phyloP scores from a whole-genome alignment of 495 filamentous ascomycete genomes.

The Poronia punctata region DNA sequence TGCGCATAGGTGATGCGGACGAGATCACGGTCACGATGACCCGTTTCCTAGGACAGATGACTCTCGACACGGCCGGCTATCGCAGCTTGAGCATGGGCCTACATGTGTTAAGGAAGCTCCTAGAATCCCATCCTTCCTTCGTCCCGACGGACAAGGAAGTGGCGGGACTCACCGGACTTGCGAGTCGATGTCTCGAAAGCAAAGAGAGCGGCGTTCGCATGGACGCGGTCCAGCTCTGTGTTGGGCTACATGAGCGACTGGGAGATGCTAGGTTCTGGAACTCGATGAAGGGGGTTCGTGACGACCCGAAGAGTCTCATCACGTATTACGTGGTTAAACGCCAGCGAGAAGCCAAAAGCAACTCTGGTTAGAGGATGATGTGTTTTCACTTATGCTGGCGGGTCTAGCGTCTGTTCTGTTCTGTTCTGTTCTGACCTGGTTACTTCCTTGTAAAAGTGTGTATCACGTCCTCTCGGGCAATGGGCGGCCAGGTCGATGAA shows the following conservation, averaged over 20 bases:
- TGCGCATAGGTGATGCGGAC: slow-evolving; percentile 42
- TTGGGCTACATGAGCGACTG: slow-evolving; percentile 62
- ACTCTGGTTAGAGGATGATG: slow-evolving; percentile 6
- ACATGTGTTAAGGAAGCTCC: slow-evolving; percentile 47
- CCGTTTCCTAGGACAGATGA: slow-evolving; percentile 30
- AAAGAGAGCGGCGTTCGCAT: slow-evolving; percentile 71
- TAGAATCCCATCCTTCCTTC: slow-evolving; percentile 35
- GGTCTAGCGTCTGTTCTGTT: too few species aligned
- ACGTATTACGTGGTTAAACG: slow-evolving; percentile 76
- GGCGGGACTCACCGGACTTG: slow-evolving; percentile 45
- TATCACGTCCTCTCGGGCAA: too few species aligned
- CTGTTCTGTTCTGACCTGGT: too few species aligned
- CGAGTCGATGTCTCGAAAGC: slow-evolving; percentile 57
- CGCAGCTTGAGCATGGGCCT: slow-evolving; percentile 53
- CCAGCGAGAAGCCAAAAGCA: slow-evolving; percentile 37
- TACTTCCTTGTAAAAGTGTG: too few species aligned
- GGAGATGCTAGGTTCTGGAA: slow-evolving; percentile 60
- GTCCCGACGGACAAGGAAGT: slow-evolving; percentile 38
- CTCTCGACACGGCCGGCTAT: slow-evolving; percentile 30
- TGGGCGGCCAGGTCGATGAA: too few species aligned
- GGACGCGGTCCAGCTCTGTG: slow-evolving; percentile 69
- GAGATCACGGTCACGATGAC: slow-evolving; percentile 43
- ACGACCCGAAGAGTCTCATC: slow-evolving; percentile 66
- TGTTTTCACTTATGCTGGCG: slow-evolving; percentile 5
- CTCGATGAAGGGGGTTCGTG: slow-evolving; percentile 52